Percentiles rank a stretch among this genome's conserved stretches.
Evolutionary conservation across 768 basidiomycete species (phyloP).

Genomic region (Amanita jacksonii): DNA sequence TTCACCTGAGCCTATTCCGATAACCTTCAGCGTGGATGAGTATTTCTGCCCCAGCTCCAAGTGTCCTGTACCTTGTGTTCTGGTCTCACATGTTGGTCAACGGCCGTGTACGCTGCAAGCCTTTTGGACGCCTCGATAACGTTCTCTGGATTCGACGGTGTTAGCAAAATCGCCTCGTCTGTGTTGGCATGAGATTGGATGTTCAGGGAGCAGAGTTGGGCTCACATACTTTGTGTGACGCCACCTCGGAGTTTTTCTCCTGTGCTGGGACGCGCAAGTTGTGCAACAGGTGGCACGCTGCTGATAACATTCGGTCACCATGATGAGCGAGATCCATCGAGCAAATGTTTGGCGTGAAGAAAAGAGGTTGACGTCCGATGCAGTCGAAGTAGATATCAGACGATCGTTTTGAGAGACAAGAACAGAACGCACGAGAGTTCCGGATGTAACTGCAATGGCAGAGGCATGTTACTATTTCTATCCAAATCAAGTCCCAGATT

Average conservation of each 20-base stretch:
- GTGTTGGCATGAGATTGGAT: too few species aligned
- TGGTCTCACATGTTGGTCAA: constrained; percentile 78
- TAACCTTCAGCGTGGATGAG: constrained; percentile 38
- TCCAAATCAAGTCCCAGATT: not conserved
- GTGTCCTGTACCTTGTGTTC: constrained; percentile 57
- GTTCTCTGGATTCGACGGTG: constrained; percentile 15
- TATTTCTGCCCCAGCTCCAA: not conserved
- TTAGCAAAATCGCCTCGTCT: constrained; percentile 13
- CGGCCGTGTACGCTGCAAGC: constrained; percentile 89
- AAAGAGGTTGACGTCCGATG: too few species aligned
- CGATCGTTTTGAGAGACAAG: too few species aligned
- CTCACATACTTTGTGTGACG: not conserved
- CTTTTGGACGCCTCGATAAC: constrained; percentile 76
- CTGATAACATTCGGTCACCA: too few species aligned
- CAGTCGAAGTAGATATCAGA: too few species aligned
- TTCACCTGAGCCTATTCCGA: constrained; percentile 69
- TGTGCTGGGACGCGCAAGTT: not conserved
- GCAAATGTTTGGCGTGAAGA: not conserved
- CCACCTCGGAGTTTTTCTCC: not conserved
- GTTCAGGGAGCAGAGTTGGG: not conserved
- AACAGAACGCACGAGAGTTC: constrained; percentile 14
- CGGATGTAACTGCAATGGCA: constrained; percentile 21
- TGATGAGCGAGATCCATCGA: not conserved
- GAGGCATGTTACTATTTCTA: constrained; percentile 20
- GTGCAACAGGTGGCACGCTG: not conserved